Evolutionary conservation across 2,329 filamentous ascomycete genomes (phyloP).

Genomic region (Botryotinia convoluta): DNA sequence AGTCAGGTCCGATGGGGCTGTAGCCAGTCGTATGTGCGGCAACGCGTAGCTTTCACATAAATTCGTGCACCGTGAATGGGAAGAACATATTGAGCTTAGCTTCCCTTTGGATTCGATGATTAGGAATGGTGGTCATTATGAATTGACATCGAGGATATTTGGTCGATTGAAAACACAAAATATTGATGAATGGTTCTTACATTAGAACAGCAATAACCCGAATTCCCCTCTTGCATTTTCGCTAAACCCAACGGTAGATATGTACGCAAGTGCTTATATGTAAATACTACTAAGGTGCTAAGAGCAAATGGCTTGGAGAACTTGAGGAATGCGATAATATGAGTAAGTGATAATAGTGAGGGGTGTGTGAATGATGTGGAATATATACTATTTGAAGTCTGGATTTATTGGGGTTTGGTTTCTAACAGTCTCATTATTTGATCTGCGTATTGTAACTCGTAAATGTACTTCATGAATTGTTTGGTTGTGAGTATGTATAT

Average conservation of each 20-base stretch:
- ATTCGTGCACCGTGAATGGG: too few relatives aligned
- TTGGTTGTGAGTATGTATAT: not conserved
- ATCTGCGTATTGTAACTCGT: too few relatives aligned
- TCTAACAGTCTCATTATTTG: not conserved
- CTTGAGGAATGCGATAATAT: not conserved
- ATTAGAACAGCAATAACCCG: too few relatives aligned
- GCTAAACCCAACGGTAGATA: not conserved
- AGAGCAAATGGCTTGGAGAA: not conserved
- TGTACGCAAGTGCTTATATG: not conserved
- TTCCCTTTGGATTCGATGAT: not conserved
- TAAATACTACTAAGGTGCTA: not conserved
- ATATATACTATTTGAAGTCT: not conserved
- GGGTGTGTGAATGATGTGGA: not conserved
- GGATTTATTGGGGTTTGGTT: not conserved
- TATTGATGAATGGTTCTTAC: too few relatives aligned
- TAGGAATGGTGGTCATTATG: not conserved
- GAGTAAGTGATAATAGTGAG: not conserved
- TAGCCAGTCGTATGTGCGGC: not conserved
- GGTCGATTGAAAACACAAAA: not conserved
- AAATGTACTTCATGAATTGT: not conserved
- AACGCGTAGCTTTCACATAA: not conserved
- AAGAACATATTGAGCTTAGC: not conserved
- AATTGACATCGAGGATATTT: too few relatives aligned
- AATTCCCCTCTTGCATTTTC: not conserved
- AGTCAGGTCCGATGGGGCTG: not conserved